Evolutionary conservation across 83 land plant genomes (phyloP).

Genomic region (Larix sibirica): DNA sequence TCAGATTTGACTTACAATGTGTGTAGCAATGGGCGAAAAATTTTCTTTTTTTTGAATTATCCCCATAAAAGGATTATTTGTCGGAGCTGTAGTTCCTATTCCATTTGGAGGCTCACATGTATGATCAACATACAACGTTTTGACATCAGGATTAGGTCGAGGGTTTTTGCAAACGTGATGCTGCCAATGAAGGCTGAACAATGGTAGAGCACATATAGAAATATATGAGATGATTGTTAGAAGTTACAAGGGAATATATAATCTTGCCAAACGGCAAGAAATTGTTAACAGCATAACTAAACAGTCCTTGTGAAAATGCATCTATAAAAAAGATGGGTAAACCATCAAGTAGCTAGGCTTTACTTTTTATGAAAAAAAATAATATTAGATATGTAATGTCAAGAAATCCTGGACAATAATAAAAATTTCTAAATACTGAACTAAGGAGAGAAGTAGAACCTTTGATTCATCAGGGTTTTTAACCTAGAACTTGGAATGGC

Average conservation of each 20-base stretch:
- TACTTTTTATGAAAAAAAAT: not conserved
- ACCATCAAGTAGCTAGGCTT: not conserved
- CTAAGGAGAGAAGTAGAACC: constrained; percentile 25
- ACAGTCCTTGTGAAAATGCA: not conserved
- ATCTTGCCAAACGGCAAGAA: not conserved
- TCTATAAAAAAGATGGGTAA: not conserved
- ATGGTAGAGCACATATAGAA: not conserved
- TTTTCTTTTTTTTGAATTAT: constrained; percentile 59
- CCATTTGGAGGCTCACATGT: constrained; percentile 75
- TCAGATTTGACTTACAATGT: constrained; percentile 45
- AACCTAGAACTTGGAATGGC: constrained; percentile 49
- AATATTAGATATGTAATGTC: no score
- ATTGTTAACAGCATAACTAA: not conserved
- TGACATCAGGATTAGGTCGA: constrained; percentile 81
- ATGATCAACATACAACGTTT: constrained; percentile 86
- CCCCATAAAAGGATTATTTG: constrained; percentile 63
- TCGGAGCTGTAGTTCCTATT: constrained; percentile 70
- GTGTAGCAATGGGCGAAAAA: constrained; percentile 69
- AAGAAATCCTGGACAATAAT: not conserved
- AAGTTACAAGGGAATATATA: not conserved
- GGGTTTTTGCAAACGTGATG: constrained; percentile 92
- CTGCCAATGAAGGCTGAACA: constrained; percentile 86
- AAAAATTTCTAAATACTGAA: not conserved
- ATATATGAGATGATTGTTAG: not conserved
- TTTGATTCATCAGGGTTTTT: constrained; percentile 71